Conservation (phyloP, 495 filamentous ascomycete genomes). For the Aspergillus cristatus region DNA sequence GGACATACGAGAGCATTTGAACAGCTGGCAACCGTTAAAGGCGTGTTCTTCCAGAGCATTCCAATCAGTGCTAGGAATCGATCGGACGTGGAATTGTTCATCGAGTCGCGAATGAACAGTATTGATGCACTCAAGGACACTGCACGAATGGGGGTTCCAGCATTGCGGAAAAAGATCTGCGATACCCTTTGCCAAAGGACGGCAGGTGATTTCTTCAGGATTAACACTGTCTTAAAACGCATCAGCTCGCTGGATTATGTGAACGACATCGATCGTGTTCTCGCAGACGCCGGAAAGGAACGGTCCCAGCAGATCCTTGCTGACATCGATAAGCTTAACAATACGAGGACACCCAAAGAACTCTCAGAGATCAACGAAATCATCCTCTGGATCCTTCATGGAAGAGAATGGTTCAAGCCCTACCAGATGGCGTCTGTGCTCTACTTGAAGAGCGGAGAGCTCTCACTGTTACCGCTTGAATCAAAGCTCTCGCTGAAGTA, state of each 20-base stretch:
- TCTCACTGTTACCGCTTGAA: slow-evolving; percentile 25
- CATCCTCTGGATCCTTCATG: slow-evolving; percentile 26
- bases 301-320: slow-evolving; percentile 24
- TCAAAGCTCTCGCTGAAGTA: slow-evolving; percentile 28
- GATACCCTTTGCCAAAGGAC: slow-evolving; percentile 22
- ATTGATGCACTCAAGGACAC: slow-evolving; percentile 13
- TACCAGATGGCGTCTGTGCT: slow-evolving; percentile 12
- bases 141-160: slow-evolving; percentile 14
- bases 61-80: slow-evolving; percentile 17
- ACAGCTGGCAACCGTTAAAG: slow-evolving; percentile 5
- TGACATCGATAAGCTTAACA: slow-evolving; percentile 27
- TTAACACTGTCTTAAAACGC: slow-evolving; percentile 25
- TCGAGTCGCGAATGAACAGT: slow-evolving; percentile 10
- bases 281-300: slow-evolving; percentile 25
- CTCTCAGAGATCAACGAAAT: slow-evolving; percentile 33
- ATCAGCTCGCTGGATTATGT: slow-evolving; percentile 26
- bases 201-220: slow-evolving; percentile 26
- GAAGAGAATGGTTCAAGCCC: slow-evolving; percentile 15
- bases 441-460: slow-evolving; percentile 10
- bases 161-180: slow-evolving; percentile 21
- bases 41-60: slow-evolving; percentile 6
- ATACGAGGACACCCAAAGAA: slow-evolving; percentile 24
- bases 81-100: slow-evolving; percentile 26
- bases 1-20: slow-evolving; percentile 10
- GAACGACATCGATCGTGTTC: slow-evolving; percentile 26